Evolutionary conservation across 2,329 filamentous ascomycete genomes (phyloP), one percentile per base, ranked within the genome.

Genomic region (Apiospora phragmitis): DNA sequence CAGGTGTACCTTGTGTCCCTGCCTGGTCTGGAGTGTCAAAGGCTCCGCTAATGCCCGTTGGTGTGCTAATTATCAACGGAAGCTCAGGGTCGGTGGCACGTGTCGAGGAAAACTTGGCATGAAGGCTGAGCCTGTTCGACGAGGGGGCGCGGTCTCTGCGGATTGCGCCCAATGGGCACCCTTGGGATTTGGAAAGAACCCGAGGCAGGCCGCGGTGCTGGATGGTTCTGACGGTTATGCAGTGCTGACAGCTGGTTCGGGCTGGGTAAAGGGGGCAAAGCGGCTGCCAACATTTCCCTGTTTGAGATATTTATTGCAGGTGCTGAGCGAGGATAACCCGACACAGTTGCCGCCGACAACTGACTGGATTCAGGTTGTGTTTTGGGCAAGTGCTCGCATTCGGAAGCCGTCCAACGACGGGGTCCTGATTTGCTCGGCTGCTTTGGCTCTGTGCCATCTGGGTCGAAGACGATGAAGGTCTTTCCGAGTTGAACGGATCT

Each of bases 1-100:
- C 21, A 76, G 68, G 77, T 16, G 76, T 69, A 6, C 67, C 77
- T 18, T 77, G 75, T 11, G 35, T 11, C 32, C 29, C n/a, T 41
- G 77, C 79, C 14, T 80, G 79, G 7, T 75, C 76, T 1, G 85
- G 84, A 1, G 80, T 75, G 70, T 90, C 88, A 72, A 85, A 88
- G 1, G 85, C 86, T 3, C 88, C 88, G 0, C 83, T 80, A 11
- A 90, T 83, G 21, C 88, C 88, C 12, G 80, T 84, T 1, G 88
- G 88, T 4, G 88, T 90, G 77, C 88, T 90, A 77, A 90, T 89
- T 69, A 90, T 90, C 35, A 90, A 81, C 4, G 88, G 88, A 69
- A 86, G 85, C 47, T 89, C 87, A 35, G 86, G 81, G 4, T 73
- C 72, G 7, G 76, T 80, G 4, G 73, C 72, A 6, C 76, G 76